Conservation (phyloP, 192 early-diverging fungal species). For the Coemansia sp. region DNA sequence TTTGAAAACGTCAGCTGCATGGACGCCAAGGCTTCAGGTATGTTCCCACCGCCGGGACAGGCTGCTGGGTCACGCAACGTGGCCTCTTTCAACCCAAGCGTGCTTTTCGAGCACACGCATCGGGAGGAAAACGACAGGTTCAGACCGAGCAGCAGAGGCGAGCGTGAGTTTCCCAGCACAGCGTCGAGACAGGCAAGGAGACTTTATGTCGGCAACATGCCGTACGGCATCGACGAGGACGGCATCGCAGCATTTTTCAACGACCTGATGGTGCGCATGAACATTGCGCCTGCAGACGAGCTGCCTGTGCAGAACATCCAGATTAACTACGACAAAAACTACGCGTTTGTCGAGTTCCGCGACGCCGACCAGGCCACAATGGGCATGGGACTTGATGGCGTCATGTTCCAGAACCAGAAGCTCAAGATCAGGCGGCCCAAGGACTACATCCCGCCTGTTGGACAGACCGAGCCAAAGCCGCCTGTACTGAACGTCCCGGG, state of each 20-base stretch:
- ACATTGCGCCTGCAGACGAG: constrained; percentile 68
- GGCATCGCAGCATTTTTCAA: constrained; percentile 83
- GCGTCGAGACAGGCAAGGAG: constrained; percentile 76
- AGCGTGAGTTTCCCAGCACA: constrained; percentile 51
- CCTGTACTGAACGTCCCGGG: constrained; percentile 69
- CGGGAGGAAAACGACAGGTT: constrained; percentile 52
- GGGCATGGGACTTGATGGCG: constrained; percentile 92
- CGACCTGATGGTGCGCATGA: constrained; percentile 74
- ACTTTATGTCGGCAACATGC: constrained; percentile 92
- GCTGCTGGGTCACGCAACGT: constrained; percentile 43
- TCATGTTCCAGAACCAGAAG: constrained; percentile 76
- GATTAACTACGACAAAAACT: constrained; percentile 92
- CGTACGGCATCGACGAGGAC: constrained; percentile 70
- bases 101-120: constrained; percentile 53
- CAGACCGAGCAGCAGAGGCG: constrained; percentile 43
- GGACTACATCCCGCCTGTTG: constrained; percentile 71
- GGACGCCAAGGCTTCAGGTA: constrained; percentile 87
- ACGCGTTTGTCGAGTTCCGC: constrained; percentile 96
- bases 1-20: constrained; percentile 81
- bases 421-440: constrained; percentile 94
- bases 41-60: constrained; percentile 39
- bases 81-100: constrained; percentile 46
- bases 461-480: constrained; percentile 60
- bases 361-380: constrained; percentile 84
- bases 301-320: constrained; percentile 76